These are phyloP conservation scores for Phyllosticta citrichinensis DNA, from an alignment of 2,329 filamentous ascomycete genomes.

Conservation along the genomic window DNA sequence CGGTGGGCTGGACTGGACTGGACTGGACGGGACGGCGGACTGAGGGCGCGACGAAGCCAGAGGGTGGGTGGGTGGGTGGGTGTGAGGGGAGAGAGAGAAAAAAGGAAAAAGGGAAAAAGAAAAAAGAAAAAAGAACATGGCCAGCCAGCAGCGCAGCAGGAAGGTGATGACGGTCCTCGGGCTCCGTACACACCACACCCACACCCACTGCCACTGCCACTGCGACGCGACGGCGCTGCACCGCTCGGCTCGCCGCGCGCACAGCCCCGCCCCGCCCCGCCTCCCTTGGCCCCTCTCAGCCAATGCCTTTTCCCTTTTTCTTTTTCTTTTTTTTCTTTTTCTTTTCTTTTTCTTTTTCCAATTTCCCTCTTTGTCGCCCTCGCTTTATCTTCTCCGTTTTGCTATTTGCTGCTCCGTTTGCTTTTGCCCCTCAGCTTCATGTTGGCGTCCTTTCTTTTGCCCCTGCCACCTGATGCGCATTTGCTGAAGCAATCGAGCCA, in stretches of 20 bases:
- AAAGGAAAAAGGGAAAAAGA: conserved; percentile 1
- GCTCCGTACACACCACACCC: too few species aligned
- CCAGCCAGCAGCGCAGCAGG: too few species aligned
- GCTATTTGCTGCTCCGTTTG: not conserved
- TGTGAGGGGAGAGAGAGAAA: not conserved
- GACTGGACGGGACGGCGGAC: too few species aligned
- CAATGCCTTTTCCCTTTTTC: not conserved
- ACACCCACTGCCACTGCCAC: not conserved
- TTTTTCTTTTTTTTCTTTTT: not conserved
- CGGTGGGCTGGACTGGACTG: not conserved
- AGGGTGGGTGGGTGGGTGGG: not conserved
- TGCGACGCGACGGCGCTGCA: not conserved
- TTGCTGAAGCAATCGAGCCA: not conserved
- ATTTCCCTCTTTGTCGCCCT: not conserved
- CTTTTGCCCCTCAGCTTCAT: not conserved
- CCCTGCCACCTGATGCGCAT: too few species aligned
- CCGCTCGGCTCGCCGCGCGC: not conserved
- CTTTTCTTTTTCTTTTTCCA: not conserved
- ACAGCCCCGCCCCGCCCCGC: not conserved
- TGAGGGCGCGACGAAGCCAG: not conserved
- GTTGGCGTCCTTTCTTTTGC: not conserved
- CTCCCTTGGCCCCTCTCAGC: not conserved
- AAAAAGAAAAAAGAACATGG: not conserved
- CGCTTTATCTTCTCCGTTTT: not conserved
- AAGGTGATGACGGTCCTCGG: too few species aligned